Conservation (phyloP, 2,329 filamentous ascomycete genomes). For the Exophiala dermatitidis region DNA sequence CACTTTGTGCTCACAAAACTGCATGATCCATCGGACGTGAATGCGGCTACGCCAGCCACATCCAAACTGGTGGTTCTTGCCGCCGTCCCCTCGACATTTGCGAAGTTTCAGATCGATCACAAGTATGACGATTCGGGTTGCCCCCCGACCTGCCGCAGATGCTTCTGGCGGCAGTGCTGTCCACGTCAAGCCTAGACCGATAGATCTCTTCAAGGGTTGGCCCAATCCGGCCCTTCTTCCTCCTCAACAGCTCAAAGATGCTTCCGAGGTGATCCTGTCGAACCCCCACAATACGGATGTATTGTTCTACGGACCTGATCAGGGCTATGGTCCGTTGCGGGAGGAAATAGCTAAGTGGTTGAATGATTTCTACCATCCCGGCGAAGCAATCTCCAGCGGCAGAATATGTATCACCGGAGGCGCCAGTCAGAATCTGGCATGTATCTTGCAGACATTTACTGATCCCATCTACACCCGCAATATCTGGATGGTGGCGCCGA, state of each 20-base stretch:
- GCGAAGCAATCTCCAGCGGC: conserved; percentile 39
- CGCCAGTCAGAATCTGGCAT: conserved; percentile 74
- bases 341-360: conserved; percentile 65
- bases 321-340: conserved; percentile 64
- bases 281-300: conserved; percentile 36
- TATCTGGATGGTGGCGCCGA: conserved; percentile 74
- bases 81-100: background rate
- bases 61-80: background rate
- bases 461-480: conserved; percentile 67
- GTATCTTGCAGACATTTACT: conserved; percentile 69
- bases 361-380: conserved; percentile 51
- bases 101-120: background rate
- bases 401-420: conserved; percentile 78
- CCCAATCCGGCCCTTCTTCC: conserved; percentile 58
- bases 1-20: too few species aligned
- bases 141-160: background rate
- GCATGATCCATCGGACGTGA: background rate
- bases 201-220: conserved; percentile 43
- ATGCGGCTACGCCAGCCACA: background rate
- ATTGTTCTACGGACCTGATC: conserved; percentile 73
- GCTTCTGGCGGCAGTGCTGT: conserved; percentile 1
- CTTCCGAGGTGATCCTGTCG: conserved; percentile 42
- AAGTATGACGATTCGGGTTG: conserved; percentile 10
- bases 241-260: conserved; percentile 49
- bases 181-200: conserved; percentile 20